Conservation (phyloP, 2,329 filamentous ascomycete species). For the Conoideocrella luteorostrata region DNA sequence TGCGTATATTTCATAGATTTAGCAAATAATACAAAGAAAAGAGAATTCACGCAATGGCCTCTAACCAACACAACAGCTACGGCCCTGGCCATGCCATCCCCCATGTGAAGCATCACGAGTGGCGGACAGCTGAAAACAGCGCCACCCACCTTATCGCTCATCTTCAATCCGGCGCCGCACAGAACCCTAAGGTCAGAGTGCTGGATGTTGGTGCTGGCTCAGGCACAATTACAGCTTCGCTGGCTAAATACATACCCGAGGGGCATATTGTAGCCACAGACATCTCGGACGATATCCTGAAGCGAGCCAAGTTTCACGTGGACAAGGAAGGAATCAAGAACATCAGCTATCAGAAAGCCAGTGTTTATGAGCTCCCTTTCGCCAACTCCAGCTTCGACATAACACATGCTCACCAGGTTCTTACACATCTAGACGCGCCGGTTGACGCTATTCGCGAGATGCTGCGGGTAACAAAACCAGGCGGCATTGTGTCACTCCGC, state of each 20-base stretch:
- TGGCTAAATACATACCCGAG: conserved; percentile 32
- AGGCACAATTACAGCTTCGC: conserved; percentile 39
- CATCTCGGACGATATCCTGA: conserved; percentile 24
- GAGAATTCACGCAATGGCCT: too few relatives aligned
- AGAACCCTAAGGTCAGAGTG: conserved; percentile 28
- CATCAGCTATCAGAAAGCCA: conserved; percentile 21
- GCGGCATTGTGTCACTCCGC: conserved; percentile 33
- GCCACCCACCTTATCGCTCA: conserved; percentile 37
- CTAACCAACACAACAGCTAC: conserved; percentile 19
- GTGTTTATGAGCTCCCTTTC: conserved; percentile 29
- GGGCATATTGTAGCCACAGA: conserved; percentile 30
- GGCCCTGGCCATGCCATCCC: conserved; percentile 17
- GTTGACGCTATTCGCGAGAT: conserved; percentile 32
- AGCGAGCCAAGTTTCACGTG: conserved; percentile 19
- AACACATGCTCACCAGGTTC: conserved; percentile 35
- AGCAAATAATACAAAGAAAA: too few relatives aligned
- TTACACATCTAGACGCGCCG: conserved; percentile 32
- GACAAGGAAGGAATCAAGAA: conserved; percentile 17
- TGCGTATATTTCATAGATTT: too few relatives aligned
- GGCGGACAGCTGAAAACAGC: conserved; percentile 36
- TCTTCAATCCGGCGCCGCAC: conserved; percentile 19
- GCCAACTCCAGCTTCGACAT: conserved; percentile 34
- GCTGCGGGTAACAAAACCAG: conserved; percentile 34
- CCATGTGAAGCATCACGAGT: conserved; percentile 25
- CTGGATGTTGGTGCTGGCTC: conserved; percentile 45